Evolutionary conservation across 1,284 basidiomycete genomes (phyloP), one percentile per base, ranked within the genome.

Genomic region (Heterobasidion parviporum): DNA sequence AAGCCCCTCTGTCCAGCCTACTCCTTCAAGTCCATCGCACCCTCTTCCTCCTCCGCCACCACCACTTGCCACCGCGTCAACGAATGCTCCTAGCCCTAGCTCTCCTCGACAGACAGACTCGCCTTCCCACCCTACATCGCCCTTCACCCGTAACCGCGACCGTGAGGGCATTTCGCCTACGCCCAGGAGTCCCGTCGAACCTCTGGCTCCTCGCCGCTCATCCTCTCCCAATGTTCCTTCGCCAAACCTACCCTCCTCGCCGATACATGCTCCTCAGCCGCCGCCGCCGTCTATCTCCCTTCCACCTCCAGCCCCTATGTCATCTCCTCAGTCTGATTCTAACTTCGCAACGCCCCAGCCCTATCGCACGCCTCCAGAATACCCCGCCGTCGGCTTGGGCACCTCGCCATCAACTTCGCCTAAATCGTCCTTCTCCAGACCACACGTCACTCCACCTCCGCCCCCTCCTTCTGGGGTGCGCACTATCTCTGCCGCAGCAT

Each of bases 401-500:
- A 58, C 56, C 26, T 59, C 55, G 43, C 58, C 33, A 51, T 59
- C 52, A 59, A 64, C 34, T 53, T 67, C 56, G 63, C 63, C 60
- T 61, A 59, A 55, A 55, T 65, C 20, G 55, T 68, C 58, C n/a
- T 64, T 59, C 1, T 59, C 57, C 54, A 70, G 58, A 67, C 65
- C 59, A 20, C 58, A 61, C 32, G 51, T 35, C 43, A 52, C 16
- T 63, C 71, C 59, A 55, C 64, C 35, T 54, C 62, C 45, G 20
- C 63, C 50, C 52, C 57, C 54, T 32, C 64, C 68, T 50, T 57
- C 64, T 14, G 75, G 73, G 8, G 57, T 72, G 12, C 76, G 83
- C 38, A 90, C 80, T 46, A 89, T 90, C 56, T 81, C 85, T 1
- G 87, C 87, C 0, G 84, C 86, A 8, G 87, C 87, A 20, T 90